Percentiles rank a stretch among this genome's conserved stretches.
Conservation (phyloP, 2,329 filamentous ascomycete species). For the Neonectria sp. region DNA sequence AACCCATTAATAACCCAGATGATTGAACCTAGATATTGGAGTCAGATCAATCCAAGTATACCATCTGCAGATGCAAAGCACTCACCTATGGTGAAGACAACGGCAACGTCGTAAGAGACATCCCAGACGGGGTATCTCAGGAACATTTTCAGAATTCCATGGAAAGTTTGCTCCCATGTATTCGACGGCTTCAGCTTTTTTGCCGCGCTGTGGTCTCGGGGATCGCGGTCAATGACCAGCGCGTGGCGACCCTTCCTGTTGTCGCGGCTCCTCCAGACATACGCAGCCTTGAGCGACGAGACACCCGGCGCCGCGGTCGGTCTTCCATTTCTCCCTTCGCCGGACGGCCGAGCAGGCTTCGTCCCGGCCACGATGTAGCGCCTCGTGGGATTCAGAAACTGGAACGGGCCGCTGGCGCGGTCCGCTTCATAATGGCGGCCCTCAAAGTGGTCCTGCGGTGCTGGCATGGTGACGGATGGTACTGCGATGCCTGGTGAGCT, state of each 20-base stretch:
- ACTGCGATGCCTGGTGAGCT: not conserved
- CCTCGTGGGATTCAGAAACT: slow-evolving; percentile 30
- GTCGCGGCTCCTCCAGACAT: slow-evolving; percentile 59
- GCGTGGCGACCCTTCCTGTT: slow-evolving; percentile 60
- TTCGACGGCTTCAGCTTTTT: slow-evolving; percentile 43
- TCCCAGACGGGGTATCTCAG: slow-evolving; percentile 58
- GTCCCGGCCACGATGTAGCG: slow-evolving; percentile 24
- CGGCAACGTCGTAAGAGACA: slow-evolving; percentile 59
- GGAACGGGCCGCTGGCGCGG: slow-evolving; percentile 25
- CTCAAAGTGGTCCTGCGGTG: slow-evolving; percentile 23
- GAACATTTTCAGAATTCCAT: slow-evolving; percentile 54
- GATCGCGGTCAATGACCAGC: slow-evolving; percentile 41
- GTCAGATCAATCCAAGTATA: slow-evolving; percentile 14
- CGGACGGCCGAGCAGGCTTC: not conserved
- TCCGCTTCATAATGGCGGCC: slow-evolving; percentile 30
- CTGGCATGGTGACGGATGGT: slow-evolving; percentile 3
- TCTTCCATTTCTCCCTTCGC: slow-evolving; percentile 43
- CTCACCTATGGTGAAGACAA: slow-evolving; percentile 57
- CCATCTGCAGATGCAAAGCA: not conserved
- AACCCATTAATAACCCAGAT: slow-evolving; percentile 74
- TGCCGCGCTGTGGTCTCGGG: slow-evolving; percentile 25
- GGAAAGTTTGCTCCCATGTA: slow-evolving; percentile 48
- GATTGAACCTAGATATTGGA: slow-evolving; percentile 53
- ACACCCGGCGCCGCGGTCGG: not conserved
- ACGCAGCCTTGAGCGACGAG: slow-evolving; percentile 47